Conservation (phyloP, 768 basidiomycete species). For the Collybia sp. region DNA sequence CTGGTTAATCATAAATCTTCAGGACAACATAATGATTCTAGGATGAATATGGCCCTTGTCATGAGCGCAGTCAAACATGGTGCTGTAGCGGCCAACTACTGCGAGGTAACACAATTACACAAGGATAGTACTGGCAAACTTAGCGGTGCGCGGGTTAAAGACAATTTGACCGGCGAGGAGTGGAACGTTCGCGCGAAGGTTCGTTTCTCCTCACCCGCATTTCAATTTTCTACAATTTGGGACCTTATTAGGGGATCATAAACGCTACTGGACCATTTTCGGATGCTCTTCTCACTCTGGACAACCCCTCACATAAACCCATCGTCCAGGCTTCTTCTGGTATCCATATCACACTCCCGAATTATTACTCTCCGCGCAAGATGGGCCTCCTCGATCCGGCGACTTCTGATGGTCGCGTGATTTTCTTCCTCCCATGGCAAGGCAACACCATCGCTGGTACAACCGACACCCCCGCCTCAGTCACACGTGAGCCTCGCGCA, state of each 20-base stretch:
- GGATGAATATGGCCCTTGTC: conserved; percentile 95
- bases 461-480: conserved; percentile 78
- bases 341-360: conserved; percentile 93
- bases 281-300: conserved; percentile 80
- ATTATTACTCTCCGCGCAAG: conserved; percentile 91
- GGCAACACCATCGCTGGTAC: conserved; percentile 97
- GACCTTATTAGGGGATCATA: conserved; percentile 64
- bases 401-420: conserved; percentile 94
- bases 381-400: conserved; percentile 96
- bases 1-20: background rate
- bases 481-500: conserved; percentile 73
- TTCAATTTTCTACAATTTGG: background rate
- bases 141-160: conserved; percentile 70
- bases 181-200: conserved; percentile 83
- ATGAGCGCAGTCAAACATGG: conserved; percentile 94
- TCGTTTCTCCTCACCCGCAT: conserved; percentile 2
- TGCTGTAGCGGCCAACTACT: conserved; percentile 85
- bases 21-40: conserved; percentile 98
- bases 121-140: conserved; percentile 66
- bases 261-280: conserved; percentile 97
- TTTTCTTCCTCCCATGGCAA: conserved; percentile 99
- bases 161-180: conserved; percentile 78
- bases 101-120: conserved; percentile 74
- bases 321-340: conserved; percentile 94
- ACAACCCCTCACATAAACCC: conserved; percentile 69